Conservation (phyloP, 257 asterid genomes). For the Knoxia roxburghii region DNA sequence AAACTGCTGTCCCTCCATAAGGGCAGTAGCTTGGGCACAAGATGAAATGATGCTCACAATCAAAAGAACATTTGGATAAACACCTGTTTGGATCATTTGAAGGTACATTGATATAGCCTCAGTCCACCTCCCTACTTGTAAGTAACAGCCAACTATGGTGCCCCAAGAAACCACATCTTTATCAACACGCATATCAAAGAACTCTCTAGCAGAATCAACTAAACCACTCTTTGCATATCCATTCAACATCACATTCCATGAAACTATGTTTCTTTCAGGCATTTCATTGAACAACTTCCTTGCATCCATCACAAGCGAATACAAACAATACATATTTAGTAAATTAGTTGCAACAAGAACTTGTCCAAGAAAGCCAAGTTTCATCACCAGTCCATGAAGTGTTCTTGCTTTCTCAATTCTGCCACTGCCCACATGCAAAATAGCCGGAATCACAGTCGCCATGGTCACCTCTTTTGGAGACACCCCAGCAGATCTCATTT, state of each 20-base stretch:
- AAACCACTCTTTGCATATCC: conserved; percentile 69
- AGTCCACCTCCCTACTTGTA: conserved; percentile 48
- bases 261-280: conserved; percentile 57
- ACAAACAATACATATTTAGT: conserved; percentile 49
- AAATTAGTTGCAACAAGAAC: conserved; percentile 70
- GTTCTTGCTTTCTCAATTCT: conserved; percentile 30
- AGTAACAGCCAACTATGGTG: conserved; percentile 65
- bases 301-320: conserved; percentile 44
- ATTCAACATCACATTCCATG: conserved; percentile 89
- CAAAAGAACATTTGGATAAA: conserved; percentile 70
- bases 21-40: conserved; percentile 43
- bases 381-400: conserved; percentile 69
- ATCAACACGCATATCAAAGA: conserved; percentile 53
- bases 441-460: conserved; percentile 66
- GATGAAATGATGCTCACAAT: conserved; percentile 71
- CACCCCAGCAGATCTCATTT: conserved; percentile 60
- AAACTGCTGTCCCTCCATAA: conserved; percentile 63
- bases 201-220: conserved; percentile 42
- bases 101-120: conserved; percentile 54
- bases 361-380: conserved; percentile 52
- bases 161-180: conserved; percentile 94
- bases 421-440: conserved; percentile 30
- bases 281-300: conserved; percentile 42
- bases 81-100: conserved; percentile 54
- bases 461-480: conserved; percentile 70